Base-by-base conservation (phyloP, 192 early-diverging fungal genomes). In the Backusella australiensis region DNA sequence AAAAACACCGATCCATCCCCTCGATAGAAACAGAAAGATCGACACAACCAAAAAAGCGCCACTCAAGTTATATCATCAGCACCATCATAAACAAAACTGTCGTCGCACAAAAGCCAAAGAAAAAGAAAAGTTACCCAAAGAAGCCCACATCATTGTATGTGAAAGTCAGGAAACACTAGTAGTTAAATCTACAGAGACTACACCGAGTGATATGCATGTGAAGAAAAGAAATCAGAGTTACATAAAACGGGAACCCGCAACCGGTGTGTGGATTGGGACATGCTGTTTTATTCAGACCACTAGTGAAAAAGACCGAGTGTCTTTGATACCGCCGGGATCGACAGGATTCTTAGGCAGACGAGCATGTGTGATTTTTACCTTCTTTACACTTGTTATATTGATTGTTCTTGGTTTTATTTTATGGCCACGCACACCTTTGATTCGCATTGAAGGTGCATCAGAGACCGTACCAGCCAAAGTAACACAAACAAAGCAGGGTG, bases 391-490 rank as follows among this genome's bases (percentile, higher is more conserved):
- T 14, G n/a, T 72, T 17, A 0, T 74, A 15, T 19, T 34, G 21
- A 65, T 39, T 17, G 21, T 73, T 0, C 38, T 78, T 32, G 44
- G 36, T 3, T 78, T 68, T 52, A 23, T 78, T 11, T 6, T 78
- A 38, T 78, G 77, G 76, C 76, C 76, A 36, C 76, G 76, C 14
- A 69, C 41, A 34, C 76, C 76, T 34, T 32, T 77, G 3, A 52
- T 77, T 34, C 70, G 76, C 21, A 67, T 77, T 44, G 76, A 77
- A 42, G 69, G 71, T 29, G 76, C 70, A 23, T 38, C 36, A 5
- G 35, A 39, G 32, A 67, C 56, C 5, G 17, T 35, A 44, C 70
- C 76, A 8, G 53, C 53, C 17, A 56, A 72, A 42, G 38, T 77
- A 21, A 52, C 44, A 26, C 68, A 77, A 21, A 71, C 69, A 34